These are phyloP conservation scores for Pythium coloratum DNA, from an alignment of 352 stramenopile species.

Conservation along the genomic window DNA sequence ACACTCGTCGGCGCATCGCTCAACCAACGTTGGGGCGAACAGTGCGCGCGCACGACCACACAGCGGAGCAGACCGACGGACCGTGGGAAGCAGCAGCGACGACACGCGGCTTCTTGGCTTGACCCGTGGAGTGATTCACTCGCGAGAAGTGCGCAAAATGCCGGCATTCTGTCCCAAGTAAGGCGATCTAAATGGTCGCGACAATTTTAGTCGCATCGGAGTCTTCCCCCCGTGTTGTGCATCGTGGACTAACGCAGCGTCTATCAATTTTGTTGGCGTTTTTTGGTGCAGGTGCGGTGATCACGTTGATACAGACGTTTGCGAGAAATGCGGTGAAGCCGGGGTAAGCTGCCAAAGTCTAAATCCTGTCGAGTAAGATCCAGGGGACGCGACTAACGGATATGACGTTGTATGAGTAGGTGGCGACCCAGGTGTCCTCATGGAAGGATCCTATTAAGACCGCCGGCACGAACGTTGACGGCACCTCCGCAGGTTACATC, in stretches of 20 bases:
- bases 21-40: neutral
- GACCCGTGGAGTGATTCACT: neutral
- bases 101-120: neutral
- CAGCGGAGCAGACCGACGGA: neutral
- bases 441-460: slow-evolving; percentile 56
- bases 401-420: slow-evolving; percentile 4
- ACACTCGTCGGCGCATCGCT: neutral
- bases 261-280: slow-evolving; percentile 3
- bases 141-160: slow-evolving; percentile 33
- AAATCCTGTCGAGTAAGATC: neutral
- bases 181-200: slow-evolving; percentile 8
- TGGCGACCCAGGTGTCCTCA: slow-evolving; percentile 37
- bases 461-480: slow-evolving; percentile 35
- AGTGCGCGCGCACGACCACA: neutral
- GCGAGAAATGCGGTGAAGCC: slow-evolving; percentile 62
- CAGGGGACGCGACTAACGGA: neutral
- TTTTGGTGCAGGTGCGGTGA: slow-evolving; percentile 50
- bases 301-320: slow-evolving; percentile 49
- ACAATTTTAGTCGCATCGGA: neutral
- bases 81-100: neutral
- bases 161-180: slow-evolving; percentile 72
- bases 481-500: slow-evolving; percentile 43
- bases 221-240: neutral
- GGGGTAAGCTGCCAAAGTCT: slow-evolving; percentile 33
- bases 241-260: neutral